Evolutionary conservation across 306 rosid genomes (phyloP).

Genomic region (Pyrus communis): DNA sequence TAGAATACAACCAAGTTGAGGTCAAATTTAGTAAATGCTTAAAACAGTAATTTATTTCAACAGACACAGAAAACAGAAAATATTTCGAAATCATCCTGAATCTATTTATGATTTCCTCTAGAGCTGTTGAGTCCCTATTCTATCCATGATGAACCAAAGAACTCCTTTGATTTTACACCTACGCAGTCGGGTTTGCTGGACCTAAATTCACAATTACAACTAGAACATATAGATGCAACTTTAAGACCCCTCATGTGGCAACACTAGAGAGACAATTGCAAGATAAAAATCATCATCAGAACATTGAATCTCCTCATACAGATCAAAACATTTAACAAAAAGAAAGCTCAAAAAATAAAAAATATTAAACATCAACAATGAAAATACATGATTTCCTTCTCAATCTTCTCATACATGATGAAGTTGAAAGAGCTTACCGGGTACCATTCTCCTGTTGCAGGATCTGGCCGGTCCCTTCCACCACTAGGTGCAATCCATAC

Average conservation of each 20-base stretch:
- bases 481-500: slow-evolving; percentile 99
- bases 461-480: slow-evolving; percentile 89
- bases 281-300: not conserved
- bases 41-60: not conserved
- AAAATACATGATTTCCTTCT: not conserved
- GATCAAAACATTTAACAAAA: not conserved
- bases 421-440: slow-evolving; percentile 59
- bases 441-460: slow-evolving; percentile 55
- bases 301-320: not conserved
- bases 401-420: not conserved
- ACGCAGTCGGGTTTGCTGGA: not conserved
- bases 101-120: not conserved
- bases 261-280: not conserved
- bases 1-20: not conserved
- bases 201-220: not conserved
- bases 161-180: not conserved
- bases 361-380: not conserved
- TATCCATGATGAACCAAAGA: not conserved
- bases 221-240: not conserved
- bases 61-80: not conserved
- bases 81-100: not conserved
- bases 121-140: not conserved
- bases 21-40: not conserved
- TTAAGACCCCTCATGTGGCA: not conserved
- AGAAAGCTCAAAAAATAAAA: not conserved